Evolutionary conservation across 306 rosid genomes (phyloP).

Genomic region (Clitoria ternatea): DNA sequence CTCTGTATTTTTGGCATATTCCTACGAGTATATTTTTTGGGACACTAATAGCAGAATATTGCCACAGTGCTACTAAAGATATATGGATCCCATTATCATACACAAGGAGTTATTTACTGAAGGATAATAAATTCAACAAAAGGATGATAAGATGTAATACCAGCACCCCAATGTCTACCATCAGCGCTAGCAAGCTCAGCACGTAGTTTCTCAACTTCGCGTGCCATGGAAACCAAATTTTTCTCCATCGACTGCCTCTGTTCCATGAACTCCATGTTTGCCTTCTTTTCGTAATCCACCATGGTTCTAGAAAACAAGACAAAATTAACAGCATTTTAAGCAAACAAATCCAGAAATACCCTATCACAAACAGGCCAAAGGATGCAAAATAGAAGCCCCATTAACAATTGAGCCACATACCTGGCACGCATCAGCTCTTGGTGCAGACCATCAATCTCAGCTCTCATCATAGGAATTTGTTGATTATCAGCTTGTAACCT

Average conservation of each 20-base stretch:
- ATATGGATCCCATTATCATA: no score
- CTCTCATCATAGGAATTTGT: conserved; percentile 58
- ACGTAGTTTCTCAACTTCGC: conserved; percentile 85
- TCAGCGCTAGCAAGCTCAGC: conserved; percentile 69
- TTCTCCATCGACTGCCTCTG: conserved; percentile 91
- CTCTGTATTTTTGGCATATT: neutral
- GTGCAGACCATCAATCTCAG: conserved; percentile 69
- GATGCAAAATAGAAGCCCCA: conserved; percentile 12
- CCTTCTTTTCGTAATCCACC: conserved; percentile 78
- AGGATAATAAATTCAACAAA: conserved; percentile 14
- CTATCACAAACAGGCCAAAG: neutral
- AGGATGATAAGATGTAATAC: conserved; percentile 37
- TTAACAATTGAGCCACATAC: conserved; percentile 34
- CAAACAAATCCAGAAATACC: neutral
- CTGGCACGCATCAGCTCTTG: conserved; percentile 83
- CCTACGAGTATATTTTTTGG: neutral
- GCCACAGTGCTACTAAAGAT: no score
- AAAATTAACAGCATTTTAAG: neutral
- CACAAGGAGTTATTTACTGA: neutral
- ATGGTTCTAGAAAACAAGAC: conserved; percentile 43
- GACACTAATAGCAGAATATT: neutral
- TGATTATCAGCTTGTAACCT: conserved; percentile 69
- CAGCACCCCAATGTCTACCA: conserved; percentile 75
- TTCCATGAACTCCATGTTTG: conserved; percentile 76
- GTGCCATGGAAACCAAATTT: conserved; percentile 84